Base-by-base conservation (phyloP, 306 rosid species). In the Medicago arabica region DNA sequence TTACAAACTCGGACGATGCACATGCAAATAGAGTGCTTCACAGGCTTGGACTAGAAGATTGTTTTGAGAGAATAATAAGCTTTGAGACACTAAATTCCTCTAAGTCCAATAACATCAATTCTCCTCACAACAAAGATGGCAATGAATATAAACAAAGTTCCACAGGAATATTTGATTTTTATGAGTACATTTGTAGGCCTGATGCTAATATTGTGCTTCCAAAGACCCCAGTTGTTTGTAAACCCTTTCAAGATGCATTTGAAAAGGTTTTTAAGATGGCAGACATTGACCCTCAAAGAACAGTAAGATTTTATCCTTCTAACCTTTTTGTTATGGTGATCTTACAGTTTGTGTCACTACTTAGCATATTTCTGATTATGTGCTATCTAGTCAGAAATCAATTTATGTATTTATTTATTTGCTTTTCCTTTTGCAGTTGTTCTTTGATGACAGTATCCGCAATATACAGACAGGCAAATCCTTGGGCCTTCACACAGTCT, bases 41-140 rank as follows among this genome's bases (percentile, higher is more conserved):
- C 34, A 88, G 89, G 83, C 98, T 94, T 75, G 97, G 98, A 79
- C 69, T 94, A 62, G 97, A 88, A 77, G 97, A 86, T 82, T 91
- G 97, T 81, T 94, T 94, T 67, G 97, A 94, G 84, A 77, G 73
- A 46, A 53, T 91, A 53, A 82, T 94, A 75, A 80, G 84, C 89
- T 94, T 94, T 79, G 98, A 94, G 82, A 91, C 96, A 68, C 75
- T 94, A 66, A 94, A 94, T 83, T 74, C 85, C 25, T 58, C 69
- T 41, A 64, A 71, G 39, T 63, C 78, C 25, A 64, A 63, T 54
- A 19, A 53, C 16, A 47, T 14, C 21, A 36, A 55, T 49, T 57
- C 44, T 54, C 31, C 79, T 18, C 72, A 47, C 25, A 80, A 21
- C 11, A 40, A 76, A 46, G 78, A 53, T 71, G 81, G 18, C 69